Percentiles rank a stretch among this genome's conserved stretches.
Conservation (phyloP, 768 basidiomycete species). For the Amanita subjunquillea region DNA sequence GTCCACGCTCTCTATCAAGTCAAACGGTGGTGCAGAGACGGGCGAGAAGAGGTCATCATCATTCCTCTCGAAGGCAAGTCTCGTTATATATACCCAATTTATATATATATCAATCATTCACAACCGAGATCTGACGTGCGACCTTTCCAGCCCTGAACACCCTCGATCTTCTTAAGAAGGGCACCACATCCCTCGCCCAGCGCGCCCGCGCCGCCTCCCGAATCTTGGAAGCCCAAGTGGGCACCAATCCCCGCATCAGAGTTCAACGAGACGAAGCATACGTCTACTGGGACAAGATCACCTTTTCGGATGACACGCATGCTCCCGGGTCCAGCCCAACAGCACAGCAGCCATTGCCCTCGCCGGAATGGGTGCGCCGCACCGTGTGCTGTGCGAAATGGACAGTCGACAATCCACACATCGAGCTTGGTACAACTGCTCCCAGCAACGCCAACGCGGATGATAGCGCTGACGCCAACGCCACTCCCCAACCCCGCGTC, state of each 20-base stretch:
- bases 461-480: not conserved
- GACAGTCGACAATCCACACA: conserved; percentile 42
- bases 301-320: conserved; percentile 31
- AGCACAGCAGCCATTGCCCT: conserved; percentile 15
- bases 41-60: conserved; percentile 68
- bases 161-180: conserved; percentile 88
- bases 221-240: conserved; percentile 81
- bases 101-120: not conserved
- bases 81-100: not conserved
- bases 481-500: conserved; percentile 30
- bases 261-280: conserved; percentile 80
- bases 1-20: conserved; percentile 70
- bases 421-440: conserved; percentile 13
- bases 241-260: conserved; percentile 68
- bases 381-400: conserved; percentile 77
- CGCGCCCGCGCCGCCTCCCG: conserved; percentile 83
- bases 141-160: conserved; percentile 71
- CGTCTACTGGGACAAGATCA: conserved; percentile 70
- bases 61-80: conserved; percentile 80
- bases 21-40: conserved; percentile 74
- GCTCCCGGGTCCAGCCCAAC: conserved; percentile 1
- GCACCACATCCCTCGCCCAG: conserved; percentile 65
- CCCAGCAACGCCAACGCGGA: not conserved
- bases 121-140: not conserved
- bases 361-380: conserved; percentile 79